Conservation (phyloP, 805 yeast species). For the Suhomyces xylopsoci region DNA sequence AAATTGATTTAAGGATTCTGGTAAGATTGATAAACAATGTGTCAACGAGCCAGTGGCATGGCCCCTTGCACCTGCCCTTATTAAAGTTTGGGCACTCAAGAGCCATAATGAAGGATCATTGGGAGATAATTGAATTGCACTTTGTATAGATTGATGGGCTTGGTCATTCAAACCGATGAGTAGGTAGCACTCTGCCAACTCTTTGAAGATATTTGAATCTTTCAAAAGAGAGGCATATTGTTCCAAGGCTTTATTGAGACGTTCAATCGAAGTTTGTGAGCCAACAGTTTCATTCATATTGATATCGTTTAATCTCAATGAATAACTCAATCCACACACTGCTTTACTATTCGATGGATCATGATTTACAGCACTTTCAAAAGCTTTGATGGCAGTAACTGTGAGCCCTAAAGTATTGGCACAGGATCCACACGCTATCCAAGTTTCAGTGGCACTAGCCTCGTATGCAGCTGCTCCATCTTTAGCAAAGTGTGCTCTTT, state of each 20-base stretch:
- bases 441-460: slow-evolving; percentile 35
- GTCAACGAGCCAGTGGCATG: slow-evolving; percentile 49
- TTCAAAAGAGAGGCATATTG: slow-evolving; percentile 36
- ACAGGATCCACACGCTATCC: slow-evolving; percentile 48
- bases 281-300: slow-evolving; percentile 38
- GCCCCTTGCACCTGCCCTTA: slow-evolving; percentile 39
- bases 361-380: slow-evolving; percentile 41
- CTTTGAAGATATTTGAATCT: slow-evolving; percentile 43
- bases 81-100: slow-evolving; percentile 47
- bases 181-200: slow-evolving; percentile 51
- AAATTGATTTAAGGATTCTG: slow-evolving; percentile 27
- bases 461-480: slow-evolving; percentile 15
- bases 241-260: slow-evolving; percentile 38
- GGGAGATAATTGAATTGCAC: slow-evolving; percentile 37
- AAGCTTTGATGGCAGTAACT: slow-evolving; percentile 41
- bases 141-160: slow-evolving; percentile 48
- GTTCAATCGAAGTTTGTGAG: slow-evolving; percentile 37
- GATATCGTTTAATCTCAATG: slow-evolving; percentile 39
- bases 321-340: slow-evolving; percentile 41
- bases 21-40: slow-evolving; percentile 42
- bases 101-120: slow-evolving; percentile 48
- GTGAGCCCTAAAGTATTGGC: slow-evolving; percentile 41
- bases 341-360: slow-evolving; percentile 41
- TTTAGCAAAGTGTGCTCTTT: slow-evolving; percentile 6
- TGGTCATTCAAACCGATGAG: slow-evolving; percentile 47